Base-by-base conservation (phyloP, 73 alveolate species). In the Stentor coeruleus region DNA sequence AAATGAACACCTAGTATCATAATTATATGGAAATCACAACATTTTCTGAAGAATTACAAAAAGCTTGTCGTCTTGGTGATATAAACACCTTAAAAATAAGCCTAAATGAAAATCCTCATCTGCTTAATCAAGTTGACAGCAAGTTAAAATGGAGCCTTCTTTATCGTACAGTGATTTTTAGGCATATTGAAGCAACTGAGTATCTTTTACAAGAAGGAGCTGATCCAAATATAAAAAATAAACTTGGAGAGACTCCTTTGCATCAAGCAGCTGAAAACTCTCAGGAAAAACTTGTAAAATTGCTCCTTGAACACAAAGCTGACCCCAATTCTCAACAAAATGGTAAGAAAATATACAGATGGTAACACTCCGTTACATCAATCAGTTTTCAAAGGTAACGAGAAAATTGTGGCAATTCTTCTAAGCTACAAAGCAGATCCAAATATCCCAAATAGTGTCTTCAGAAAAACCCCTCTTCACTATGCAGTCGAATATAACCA, bases 341-440 rank as follows among this genome's bases (percentile, higher is more conserved):
- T 33, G n/a, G n/a, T n/a, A n/a, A n/a, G n/a, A n/a, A n/a, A n/a
- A n/a, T n/a, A n/a, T n/a, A n/a, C n/a, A n/a, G 79, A 66, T 33
- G 79, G 79, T 1, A 31, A 66, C 37, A 66, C 79, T 66, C 79
- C 79, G 14, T 2, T 66, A 26, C 79, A 66, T 33, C 79, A 66
- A 11, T 20, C 79, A 11, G 36, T 40, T 26, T 41, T 74, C 38
- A 89, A 86, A 79, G 94, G 93, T 59, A 91, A 91, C 81, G 38
- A 84, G 39, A 72, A 85, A 60, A 86, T 91, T 49, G 91, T 85
- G 28, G 83, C 85, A 39, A 49, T 42, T 39, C 85, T 91, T 80
- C 85, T 91, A 57, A 73, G 82, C 85, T 86, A 76, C 85, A 82
- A 84, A 3, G 96, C 96, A 0, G 84, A 90, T 40, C 97, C 98